Base-by-base conservation (phyloP, 176 grass and related monocot species). In the Dactylis glomerata region DNA sequence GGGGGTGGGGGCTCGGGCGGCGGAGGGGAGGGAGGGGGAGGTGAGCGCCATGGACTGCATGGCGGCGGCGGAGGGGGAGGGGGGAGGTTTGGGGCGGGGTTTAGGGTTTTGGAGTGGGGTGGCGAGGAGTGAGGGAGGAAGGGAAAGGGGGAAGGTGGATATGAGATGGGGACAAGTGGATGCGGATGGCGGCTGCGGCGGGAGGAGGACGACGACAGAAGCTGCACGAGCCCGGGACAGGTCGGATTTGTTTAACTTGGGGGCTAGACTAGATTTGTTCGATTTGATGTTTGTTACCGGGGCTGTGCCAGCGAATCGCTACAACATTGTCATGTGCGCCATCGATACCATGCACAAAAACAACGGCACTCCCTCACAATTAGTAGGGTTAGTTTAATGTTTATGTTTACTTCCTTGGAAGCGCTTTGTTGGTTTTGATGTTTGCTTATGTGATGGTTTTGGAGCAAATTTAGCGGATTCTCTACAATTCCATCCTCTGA, bases 1-100 rank as follows among this genome's bases (percentile, higher is more conserved):
- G 76, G 68, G 8, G 70, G 15, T 45, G 16, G 41, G 34, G 51
- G n/a, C n/a, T n/a, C n/a, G n/a, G n/a, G 27, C 19, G 12, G 75
- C 30, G 42, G 71, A 54, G 54, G 84, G 81, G 50, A 75, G 36
- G 20, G 54, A 45, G 1, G 90, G 51, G 78, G 86, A 58, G 65
- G 80, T 56, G 72, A 92, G 68, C 44, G 88, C 95, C 30, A 89
- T 52, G 4, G 95, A 91, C 78, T 95, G 95, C 95, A 97, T 97
- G 72, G 71, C 46, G 76, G 57, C 86, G 80, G 73, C 30, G 83
- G 64, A 26, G 79, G 71, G 44, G 83, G 70, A 19, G 83, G 76
- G 26, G 77, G 22, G 77, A 50, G 78, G 79, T 63, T 5, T 42
- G 72, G 71, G 8, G n/a, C 27, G 20, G 69, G 83, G 88, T 82